Evolutionary conservation across 2,329 filamentous ascomycete genomes (phyloP).

Genomic region (Ophiostoma tasmaniense): DNA sequence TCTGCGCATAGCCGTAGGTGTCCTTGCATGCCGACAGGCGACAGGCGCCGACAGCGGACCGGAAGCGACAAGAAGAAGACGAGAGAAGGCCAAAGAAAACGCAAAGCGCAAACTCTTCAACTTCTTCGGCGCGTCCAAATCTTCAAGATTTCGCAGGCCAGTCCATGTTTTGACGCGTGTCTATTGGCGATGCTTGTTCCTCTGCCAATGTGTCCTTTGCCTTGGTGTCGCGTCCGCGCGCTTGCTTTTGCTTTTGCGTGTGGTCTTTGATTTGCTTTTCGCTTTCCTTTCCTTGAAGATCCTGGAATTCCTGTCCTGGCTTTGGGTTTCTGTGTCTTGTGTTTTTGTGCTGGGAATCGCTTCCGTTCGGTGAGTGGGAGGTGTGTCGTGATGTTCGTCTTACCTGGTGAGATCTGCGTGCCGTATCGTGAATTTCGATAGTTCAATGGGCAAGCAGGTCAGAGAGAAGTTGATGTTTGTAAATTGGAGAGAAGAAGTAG

Average conservation of each 20-base stretch:
- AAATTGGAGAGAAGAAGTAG: conserved; percentile 7
- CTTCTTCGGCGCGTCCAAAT: not conserved
- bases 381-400: conserved; percentile 2
- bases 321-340: not conserved
- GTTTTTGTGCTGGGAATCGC: not conserved
- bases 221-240: not conserved
- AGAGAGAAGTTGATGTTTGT: not conserved
- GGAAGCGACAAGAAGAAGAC: not conserved
- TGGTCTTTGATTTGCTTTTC: not conserved
- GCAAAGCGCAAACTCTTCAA: not conserved
- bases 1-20: conserved; percentile 5
- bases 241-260: not conserved
- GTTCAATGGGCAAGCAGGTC: conserved; percentile 6
- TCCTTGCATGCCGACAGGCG: not conserved
- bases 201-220: not conserved
- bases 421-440: not conserved
- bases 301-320: not conserved
- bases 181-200: not conserved
- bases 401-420: conserved; percentile 2
- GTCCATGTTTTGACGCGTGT: not conserved
- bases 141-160: not conserved
- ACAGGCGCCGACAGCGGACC: not conserved
- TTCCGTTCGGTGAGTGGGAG: not conserved
- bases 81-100: not conserved
- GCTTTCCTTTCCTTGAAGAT: not conserved